Evolutionary conservation across 148 eudicot genomes (phyloP).

Genomic region (Euryodendron excelsum): DNA sequence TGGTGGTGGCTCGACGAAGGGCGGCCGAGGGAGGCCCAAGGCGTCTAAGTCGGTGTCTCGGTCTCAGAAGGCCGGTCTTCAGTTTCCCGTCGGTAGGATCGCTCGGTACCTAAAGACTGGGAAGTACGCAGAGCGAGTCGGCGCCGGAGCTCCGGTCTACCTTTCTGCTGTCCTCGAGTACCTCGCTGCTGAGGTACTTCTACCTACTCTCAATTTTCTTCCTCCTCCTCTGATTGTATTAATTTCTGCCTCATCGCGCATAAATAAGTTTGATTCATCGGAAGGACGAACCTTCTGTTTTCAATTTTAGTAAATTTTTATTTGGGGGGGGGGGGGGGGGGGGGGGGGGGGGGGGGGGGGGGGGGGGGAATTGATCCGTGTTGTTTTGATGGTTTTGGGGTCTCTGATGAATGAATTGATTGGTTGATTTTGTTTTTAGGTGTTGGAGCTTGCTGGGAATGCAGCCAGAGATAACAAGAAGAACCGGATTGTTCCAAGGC

Average conservation of each 20-base stretch:
- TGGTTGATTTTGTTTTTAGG: conserved; percentile 2
- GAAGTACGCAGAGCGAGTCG: conserved; percentile 27
- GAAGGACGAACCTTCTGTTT: not conserved
- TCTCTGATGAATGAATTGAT: not conserved
- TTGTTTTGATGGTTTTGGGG: not conserved
- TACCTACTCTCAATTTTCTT: not conserved
- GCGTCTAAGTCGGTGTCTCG: conserved; percentile 29
- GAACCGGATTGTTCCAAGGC: conserved; percentile 31
- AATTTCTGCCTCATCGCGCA: not conserved
- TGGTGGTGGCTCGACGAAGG: conserved; percentile 14
- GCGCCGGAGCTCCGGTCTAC: conserved; percentile 30
- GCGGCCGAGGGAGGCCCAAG: conserved; percentile 26
- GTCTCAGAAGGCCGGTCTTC: conserved; percentile 29
- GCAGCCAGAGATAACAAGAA: conserved; percentile 36
- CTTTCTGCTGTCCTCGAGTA: conserved; percentile 32
- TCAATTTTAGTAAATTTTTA: not conserved
- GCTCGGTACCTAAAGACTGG: conserved; percentile 27
- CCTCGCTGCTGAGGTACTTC: conserved; percentile 29
- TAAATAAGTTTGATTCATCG: not conserved
- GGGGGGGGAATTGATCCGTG: no score
- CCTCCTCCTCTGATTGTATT: not conserved
- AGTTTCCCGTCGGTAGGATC: conserved; percentile 32
- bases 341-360: no score
- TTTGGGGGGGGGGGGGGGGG: no score
- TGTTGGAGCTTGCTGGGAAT: conserved; percentile 33